Conservation (phyloP, 1,139 yeast species). For the Yamadazyma songkhlaensis region DNA sequence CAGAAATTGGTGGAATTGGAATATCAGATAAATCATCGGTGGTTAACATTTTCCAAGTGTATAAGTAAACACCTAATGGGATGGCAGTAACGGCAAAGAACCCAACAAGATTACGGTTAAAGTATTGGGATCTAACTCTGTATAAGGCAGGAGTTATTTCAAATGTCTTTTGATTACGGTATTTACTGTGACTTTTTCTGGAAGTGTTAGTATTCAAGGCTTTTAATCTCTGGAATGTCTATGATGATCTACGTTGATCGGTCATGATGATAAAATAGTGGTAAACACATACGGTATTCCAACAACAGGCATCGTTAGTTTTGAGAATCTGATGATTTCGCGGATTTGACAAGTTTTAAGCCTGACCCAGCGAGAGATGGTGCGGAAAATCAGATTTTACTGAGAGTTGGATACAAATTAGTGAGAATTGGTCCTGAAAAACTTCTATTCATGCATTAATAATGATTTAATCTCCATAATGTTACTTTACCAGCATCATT, state of each 20-base stretch:
- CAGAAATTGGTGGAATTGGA: slow-evolving; percentile 89
- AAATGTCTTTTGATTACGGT: slow-evolving; percentile 74
- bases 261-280: too few relatives aligned
- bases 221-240: too few relatives aligned
- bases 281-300: slow-evolving; percentile 38
- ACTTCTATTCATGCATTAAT: slow-evolving; percentile 24
- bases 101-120: slow-evolving; percentile 68
- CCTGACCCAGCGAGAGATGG: neutral
- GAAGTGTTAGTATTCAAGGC: slow-evolving; percentile 2
- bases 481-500: slow-evolving; percentile 90
- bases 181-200: slow-evolving; percentile 36
- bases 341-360: neutral
- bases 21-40: slow-evolving; percentile 86
- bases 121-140: slow-evolving; percentile 84
- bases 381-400: neutral
- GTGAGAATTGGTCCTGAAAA: neutral
- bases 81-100: slow-evolving; percentile 58
- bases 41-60: slow-evolving; percentile 63
- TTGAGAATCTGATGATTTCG: slow-evolving; percentile 1
- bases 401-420: too few relatives aligned
- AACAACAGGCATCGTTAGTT: slow-evolving; percentile 27
- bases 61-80: slow-evolving; percentile 67
- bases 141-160: slow-evolving; percentile 93
- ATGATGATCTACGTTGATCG: too few relatives aligned
- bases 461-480: slow-evolving; percentile 85